A percentile compares a stretch with the other conserved stretches of the same genome.
These are phyloP conservation scores for Sporothrix variecibatus DNA, from an alignment of 2,329 filamentous ascomycete species.

Conservation along the genomic window DNA sequence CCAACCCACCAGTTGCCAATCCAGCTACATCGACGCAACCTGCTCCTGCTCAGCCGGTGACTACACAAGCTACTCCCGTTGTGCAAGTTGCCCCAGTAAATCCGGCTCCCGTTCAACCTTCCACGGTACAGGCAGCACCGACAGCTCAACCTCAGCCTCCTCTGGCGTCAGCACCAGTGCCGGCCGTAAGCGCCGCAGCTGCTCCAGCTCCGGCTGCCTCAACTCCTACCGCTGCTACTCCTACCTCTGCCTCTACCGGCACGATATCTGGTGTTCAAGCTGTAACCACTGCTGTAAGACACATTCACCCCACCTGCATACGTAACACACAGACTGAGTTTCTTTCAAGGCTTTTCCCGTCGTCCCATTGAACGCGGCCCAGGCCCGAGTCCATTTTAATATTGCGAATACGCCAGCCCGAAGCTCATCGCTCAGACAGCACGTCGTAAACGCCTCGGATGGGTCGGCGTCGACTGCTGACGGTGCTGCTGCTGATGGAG, in stretches of 20 bases:
- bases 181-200: no score
- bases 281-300: background rate
- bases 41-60: background rate
- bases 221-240: background rate
- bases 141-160: no score
- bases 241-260: no score
- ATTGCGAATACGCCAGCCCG: background rate
- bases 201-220: no score
- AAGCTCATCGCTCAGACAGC: background rate
- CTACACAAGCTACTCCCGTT: background rate
- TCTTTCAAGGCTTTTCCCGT: background rate
- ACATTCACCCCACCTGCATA: background rate
- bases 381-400: background rate
- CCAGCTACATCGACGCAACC: background rate
- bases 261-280: background rate
- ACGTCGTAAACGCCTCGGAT: background rate
- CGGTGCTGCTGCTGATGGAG: no score
- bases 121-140: no score
- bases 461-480: background rate
- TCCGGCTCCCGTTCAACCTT: no score
- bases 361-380: background rate
- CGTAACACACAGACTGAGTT: background rate
- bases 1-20: background rate
- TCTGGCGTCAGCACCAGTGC: no score
- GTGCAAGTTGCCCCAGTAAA: background rate